Base-by-base conservation (phyloP, 371 early-diverging fungal genomes). In the Parasitella parasitica region DNA sequence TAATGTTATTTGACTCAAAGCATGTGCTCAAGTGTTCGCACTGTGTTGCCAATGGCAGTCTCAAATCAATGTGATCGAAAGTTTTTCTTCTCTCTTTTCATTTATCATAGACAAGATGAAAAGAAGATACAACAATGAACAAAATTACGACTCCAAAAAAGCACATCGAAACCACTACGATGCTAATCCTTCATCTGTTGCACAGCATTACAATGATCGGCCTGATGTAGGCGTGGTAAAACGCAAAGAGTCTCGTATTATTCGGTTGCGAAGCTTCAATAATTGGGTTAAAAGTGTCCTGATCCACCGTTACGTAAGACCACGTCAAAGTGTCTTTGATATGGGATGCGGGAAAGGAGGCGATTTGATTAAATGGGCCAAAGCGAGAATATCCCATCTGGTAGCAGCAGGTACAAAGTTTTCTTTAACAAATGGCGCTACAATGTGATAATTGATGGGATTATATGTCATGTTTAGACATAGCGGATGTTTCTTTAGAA, bases 301-400 rank as follows among this genome's bases (percentile, higher is more conserved):
- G 28, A 95, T 99, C 63, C 74, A 83, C 13, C 70, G 84, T n/a
- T 88, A 89, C 69, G 83, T 85, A 0, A 71, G 75, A 9, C 73
- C 76, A 0, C 66, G 69, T 0, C 73, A 80, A 34, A 63, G 54
- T 54, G 94, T 94, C 0, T 83, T 99, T 53, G 99, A 99, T 76
- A 77, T 99, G 64, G 97, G 97, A 4, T 97, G 98, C 71, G 99
- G 99, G 5, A 99, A 99, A 80, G 99, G 99, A 22, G 99, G 99
- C n/a, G 99, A 99, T 78, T 75, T 99, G 55, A 73, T 84, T 35
- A 99, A 99, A 70, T 97, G 93, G 94, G 69, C 81, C 8, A 86
- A 88, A 60, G 91, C 91, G 3, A 63, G 75, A 15, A 91, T 97
- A 15, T 67, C 71, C 26, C 78, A 86, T 43, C 81, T 92, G 26